phyloP scores from a whole-genome alignment of 2,329 filamentous ascomycete genomes.

The Fusarium pininemorale region DNA sequence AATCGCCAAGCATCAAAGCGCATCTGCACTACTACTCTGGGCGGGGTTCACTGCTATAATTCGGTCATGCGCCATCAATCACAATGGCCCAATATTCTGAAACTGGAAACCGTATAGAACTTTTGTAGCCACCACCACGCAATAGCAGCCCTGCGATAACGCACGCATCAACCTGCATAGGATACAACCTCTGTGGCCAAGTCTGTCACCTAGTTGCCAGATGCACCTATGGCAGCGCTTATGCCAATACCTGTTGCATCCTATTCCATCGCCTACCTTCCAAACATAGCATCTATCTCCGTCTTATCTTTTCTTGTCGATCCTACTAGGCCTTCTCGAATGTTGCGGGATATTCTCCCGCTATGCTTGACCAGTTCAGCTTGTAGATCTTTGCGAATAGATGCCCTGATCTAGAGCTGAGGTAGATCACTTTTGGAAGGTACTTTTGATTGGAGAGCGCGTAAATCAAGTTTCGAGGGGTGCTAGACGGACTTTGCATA shows the following conservation, averaged over 20 bases:
- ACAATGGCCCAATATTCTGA: constrained; percentile 14
- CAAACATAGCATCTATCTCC: constrained; percentile 4
- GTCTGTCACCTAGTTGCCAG: not conserved
- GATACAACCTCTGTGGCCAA: not conserved
- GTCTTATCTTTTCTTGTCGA: constrained; percentile 2
- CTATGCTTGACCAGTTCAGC: not conserved
- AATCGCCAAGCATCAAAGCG: constrained; percentile 16
- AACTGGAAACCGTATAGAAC: constrained; percentile 6
- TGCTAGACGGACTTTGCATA: not conserved
- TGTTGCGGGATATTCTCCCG: not conserved
- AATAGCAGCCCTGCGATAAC: constrained; percentile 23
- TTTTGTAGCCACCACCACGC: constrained; percentile 19
- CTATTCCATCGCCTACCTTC: constrained; percentile 3
- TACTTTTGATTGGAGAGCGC: not conserved
- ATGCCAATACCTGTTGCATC: not conserved
- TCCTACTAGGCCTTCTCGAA: not conserved
- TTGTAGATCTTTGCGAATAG: not conserved
- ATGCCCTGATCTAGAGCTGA: not conserved
- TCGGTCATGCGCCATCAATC: constrained; percentile 20
- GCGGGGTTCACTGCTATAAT: constrained; percentile 13
- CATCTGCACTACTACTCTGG: constrained; percentile 7
- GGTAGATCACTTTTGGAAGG: not conserved
- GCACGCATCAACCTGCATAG: not conserved
- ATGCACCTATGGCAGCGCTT: not conserved
- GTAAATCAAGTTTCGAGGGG: not conserved